Evolutionary conservation across 352 stramenopile genomes (phyloP).

Genomic region (Globisporangium cystogenes): DNA sequence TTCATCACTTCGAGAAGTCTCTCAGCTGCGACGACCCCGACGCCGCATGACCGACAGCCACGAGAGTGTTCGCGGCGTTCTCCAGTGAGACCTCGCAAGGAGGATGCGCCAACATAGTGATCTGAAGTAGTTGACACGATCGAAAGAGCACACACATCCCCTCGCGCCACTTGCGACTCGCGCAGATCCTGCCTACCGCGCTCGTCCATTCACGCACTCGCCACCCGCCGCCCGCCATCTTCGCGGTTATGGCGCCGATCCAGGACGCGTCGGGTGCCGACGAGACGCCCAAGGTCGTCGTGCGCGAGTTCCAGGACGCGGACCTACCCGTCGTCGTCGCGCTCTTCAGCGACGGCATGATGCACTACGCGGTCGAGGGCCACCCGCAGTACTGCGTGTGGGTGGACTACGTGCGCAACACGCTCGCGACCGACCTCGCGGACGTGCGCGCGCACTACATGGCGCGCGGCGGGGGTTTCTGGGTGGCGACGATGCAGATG

Average conservation of each 20-base stretch:
- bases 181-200: no score
- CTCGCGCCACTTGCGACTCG: no score
- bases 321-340: slow-evolving; percentile 19
- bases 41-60: no score
- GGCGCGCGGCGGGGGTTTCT: slow-evolving; percentile 31
- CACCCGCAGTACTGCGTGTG: slow-evolving; percentile 7
- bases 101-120: no score
- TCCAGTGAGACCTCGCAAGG: not conserved
- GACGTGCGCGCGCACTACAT: slow-evolving; percentile 32
- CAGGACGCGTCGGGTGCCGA: not conserved
- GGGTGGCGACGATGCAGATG: slow-evolving; percentile 14
- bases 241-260: not conserved
- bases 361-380: slow-evolving; percentile 12
- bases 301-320: slow-evolving; percentile 16
- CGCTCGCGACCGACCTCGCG: slow-evolving; percentile 18
- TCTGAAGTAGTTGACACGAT: no score
- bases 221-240: not conserved
- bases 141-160: not conserved
- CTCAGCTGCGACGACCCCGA: not conserved
- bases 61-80: no score
- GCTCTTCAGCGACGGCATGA: slow-evolving; percentile 10
- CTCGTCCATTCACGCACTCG: no score
- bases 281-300: not conserved
- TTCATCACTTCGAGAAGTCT: not conserved
- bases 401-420: slow-evolving; percentile 8